phyloP scores from a whole-genome alignment of 2,329 filamentous ascomycete genomes.

The Fonsecaea pedrosoi region DNA sequence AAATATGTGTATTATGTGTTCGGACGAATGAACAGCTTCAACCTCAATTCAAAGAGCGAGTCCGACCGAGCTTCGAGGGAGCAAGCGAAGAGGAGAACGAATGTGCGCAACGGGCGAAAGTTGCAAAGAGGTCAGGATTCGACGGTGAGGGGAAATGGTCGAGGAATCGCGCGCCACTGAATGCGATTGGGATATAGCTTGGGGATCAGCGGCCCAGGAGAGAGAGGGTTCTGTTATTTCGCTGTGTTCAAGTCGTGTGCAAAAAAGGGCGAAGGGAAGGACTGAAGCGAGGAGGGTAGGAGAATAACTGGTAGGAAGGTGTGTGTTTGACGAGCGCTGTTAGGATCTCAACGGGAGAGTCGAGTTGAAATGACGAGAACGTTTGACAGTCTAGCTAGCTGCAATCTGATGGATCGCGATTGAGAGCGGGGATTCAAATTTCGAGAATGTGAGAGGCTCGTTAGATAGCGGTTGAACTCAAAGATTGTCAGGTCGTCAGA shows the following conservation, averaged over 20 bases:
- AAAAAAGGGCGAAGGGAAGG: slow-evolving; percentile 12
- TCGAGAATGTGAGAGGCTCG: slow-evolving; percentile 1
- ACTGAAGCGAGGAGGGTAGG: slow-evolving; percentile 16
- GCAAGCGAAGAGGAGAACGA: slow-evolving; percentile 3
- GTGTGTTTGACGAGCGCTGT: slow-evolving; percentile 16
- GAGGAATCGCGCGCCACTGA: slow-evolving; percentile 6
- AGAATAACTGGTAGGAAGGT: slow-evolving; percentile 5
- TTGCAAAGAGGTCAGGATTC: neutral
- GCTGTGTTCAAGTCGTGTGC: slow-evolving; percentile 16
- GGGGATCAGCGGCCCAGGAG: neutral
- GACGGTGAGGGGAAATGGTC: neutral
- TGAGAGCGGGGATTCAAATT: slow-evolving; percentile 1
- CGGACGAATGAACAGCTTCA: neutral
- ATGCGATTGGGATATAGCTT: slow-evolving; percentile 4
- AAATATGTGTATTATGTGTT: neutral
- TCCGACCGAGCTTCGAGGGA: neutral
- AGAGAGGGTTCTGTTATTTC: neutral
- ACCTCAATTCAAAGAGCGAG: neutral
- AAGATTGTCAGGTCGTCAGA: neutral
- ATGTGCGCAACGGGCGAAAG: slow-evolving; percentile 1
- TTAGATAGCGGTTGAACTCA: neutral
- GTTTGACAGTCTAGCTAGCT: slow-evolving; percentile 5
- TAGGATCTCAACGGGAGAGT: slow-evolving; percentile 15
- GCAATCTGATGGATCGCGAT: slow-evolving; percentile 9
- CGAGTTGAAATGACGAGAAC: slow-evolving; percentile 32